Evolutionary conservation across 441 rosid species (phyloP).

Genomic region (Biscutella laevigata): DNA sequence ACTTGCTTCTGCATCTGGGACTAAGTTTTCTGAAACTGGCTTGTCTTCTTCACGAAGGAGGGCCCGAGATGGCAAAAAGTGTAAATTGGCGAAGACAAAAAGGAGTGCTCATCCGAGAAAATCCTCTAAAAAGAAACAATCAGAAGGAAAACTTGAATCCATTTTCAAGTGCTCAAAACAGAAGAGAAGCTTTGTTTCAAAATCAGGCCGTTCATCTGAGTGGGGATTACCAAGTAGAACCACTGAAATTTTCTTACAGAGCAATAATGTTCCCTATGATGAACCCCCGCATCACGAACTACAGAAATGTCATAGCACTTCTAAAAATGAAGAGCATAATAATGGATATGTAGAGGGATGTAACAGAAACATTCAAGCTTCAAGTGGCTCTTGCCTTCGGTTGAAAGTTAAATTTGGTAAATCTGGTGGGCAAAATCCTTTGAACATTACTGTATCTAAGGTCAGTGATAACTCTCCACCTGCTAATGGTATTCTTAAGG

Average conservation of each 20-base stretch:
- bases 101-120: slow-evolving; percentile 35
- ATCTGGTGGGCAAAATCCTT: slow-evolving; percentile 33
- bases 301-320: slow-evolving; percentile 29
- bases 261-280: slow-evolving; percentile 30
- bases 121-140: slow-evolving; percentile 29
- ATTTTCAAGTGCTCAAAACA: slow-evolving; percentile 41
- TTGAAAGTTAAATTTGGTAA: slow-evolving; percentile 80
- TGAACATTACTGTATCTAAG: slow-evolving; percentile 33
- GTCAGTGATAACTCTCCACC: slow-evolving; percentile 32
- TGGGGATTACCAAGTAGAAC: slow-evolving; percentile 59
- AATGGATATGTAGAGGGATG: slow-evolving; percentile 31
- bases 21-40: slow-evolving; percentile 25
- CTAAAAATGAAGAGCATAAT: slow-evolving; percentile 30
- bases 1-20: slow-evolving; percentile 38
- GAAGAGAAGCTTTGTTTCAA: slow-evolving; percentile 64
- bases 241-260: slow-evolving; percentile 34
- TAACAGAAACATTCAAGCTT: slow-evolving; percentile 29
- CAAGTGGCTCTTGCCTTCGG: slow-evolving; percentile 44
- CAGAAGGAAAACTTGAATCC: slow-evolving; percentile 28
- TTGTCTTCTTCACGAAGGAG: slow-evolving; percentile 40
- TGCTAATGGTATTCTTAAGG: slow-evolving; percentile 21
- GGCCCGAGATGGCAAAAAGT: slow-evolving; percentile 34
- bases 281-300: slow-evolving; percentile 32
- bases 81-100: slow-evolving; percentile 35
- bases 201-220: slow-evolving; percentile 52